These are phyloP conservation scores for Aurifilum marmelostoma DNA, from an alignment of 2,329 filamentous ascomycete species.

Conservation along the genomic window DNA sequence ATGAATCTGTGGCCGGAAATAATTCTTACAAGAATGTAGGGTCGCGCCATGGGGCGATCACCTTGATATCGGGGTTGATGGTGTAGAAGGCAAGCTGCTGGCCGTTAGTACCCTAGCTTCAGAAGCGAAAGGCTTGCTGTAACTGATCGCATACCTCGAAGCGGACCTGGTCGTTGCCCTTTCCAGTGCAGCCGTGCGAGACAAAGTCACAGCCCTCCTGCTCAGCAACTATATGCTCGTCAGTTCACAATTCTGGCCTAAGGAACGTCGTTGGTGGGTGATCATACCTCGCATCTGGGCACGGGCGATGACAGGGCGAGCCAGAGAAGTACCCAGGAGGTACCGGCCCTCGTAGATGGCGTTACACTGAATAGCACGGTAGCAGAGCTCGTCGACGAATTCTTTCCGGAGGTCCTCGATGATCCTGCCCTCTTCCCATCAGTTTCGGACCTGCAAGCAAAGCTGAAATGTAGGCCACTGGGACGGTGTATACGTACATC, in stretches of 20 bases:
- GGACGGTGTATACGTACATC: slow-evolving; percentile 22
- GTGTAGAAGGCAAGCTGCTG: slow-evolving; percentile 41
- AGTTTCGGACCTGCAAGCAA: slow-evolving; percentile 49
- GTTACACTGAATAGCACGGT: slow-evolving; percentile 76
- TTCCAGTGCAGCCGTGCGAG: slow-evolving; percentile 55
- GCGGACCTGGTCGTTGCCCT: slow-evolving; percentile 64
- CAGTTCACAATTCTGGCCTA: neutral
- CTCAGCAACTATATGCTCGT: slow-evolving; percentile 53
- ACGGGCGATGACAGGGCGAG: slow-evolving; percentile 71
- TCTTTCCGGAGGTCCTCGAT: slow-evolving; percentile 70
- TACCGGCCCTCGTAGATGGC: slow-evolving; percentile 65
- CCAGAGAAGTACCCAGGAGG: slow-evolving; percentile 61
- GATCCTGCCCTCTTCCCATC: slow-evolving; percentile 35
- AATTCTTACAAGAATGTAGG: slow-evolving; percentile 60
- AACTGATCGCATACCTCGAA: slow-evolving; percentile 49
- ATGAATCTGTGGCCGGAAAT: no score
- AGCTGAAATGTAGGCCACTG: slow-evolving; percentile 43
- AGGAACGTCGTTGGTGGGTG: neutral
- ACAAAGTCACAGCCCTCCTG: slow-evolving; percentile 61
- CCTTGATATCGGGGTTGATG: slow-evolving; percentile 64
- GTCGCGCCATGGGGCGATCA: slow-evolving; percentile 76
- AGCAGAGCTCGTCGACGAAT: slow-evolving; percentile 81
- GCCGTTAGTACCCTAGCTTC: slow-evolving; percentile 25
- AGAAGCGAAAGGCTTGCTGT: neutral
- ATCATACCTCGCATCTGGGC: slow-evolving; percentile 55